Base-by-base conservation (phyloP, 495 filamentous ascomycete species). In the Penicillium argentinense region DNA sequence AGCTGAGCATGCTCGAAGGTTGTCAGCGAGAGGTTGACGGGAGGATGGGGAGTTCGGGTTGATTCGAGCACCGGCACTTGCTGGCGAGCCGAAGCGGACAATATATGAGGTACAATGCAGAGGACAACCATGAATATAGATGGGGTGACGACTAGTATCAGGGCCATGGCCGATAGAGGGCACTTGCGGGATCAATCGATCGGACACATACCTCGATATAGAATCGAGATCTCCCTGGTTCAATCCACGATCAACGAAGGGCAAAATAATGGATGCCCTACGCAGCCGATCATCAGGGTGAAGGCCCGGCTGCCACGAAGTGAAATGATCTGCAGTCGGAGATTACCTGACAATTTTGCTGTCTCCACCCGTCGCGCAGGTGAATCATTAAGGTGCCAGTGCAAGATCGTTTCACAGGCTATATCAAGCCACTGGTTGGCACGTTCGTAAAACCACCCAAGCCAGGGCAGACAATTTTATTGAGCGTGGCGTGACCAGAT, bases 301-400 rank as follows among this genome's bases (percentile, higher is more conserved):
- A 19, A 13, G 34, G 17, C 45, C 13, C 37, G 21, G 30, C 32
- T 26, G 16, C 12, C 9, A 16, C 9, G 8, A 34, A 33, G 42
- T 45, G 48, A 34, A 23, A 23, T 14, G 48, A 51, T 51, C 48
- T 51, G 42, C 48, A 45, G 25, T 34, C 41, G 48, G 48, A 51
- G 17, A 51, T 45, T 51, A 51, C 42, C 16, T 51, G 48, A 41
- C 37, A 19, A 25, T 45, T 51, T 21, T 51, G 23, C 40, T 23
- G 39, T 39, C 47, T 39, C 47, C 45, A 27, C 38, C 25, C 13
- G 21, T 38, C 17, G 34, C 18, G 25, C 26, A 21, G 9, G 37
- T 48, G 45, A 37, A 41, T 18, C 34, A 30, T 27, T 4, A 23
- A 9, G 25, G 33, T 18, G 17, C 24, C 14, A n/a, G 27, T n/a